Base-by-base conservation (phyloP, 441 rosid genomes). In the Populus hybrid region DNA sequence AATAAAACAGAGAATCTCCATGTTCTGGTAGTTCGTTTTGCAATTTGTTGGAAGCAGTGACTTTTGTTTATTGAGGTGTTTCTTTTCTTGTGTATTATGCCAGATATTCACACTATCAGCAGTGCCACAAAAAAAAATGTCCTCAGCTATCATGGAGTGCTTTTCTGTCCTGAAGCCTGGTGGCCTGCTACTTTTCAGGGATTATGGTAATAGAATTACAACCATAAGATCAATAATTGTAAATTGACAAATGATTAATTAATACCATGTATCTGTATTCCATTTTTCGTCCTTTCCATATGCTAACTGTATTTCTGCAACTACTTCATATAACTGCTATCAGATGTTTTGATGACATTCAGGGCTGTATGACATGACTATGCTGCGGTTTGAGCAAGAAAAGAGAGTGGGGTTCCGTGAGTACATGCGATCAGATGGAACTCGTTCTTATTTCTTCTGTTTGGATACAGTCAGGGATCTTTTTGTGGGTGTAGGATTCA, bases 331-430 rank as follows among this genome's bases (percentile, higher is more conserved):
- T 26, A 70, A n/a, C 59, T 36, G 46, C 77, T 78, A 70, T 81
- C 66, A 70, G 69, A 77, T 65, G 77, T 69, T 84, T 34, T 35
- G 28, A 73, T 75, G 73, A 38, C 64, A 81, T 76, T 28, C 86
- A 95, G 98, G 99, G 67, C 93, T 95, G 24, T 95, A 91, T 84
- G 98, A 95, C 81, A 91, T 92, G 98, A 92, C 94, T 8, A 95
- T 95, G 98, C 88, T 95, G 83, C 92, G 95, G 70, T 95, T 92
- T 84, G 85, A 89, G 81, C 83, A 86, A 8, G 90, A 88, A 46
- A 88, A 92, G 85, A 84, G 87, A 80, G 86, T 95, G 76, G 96
- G 95, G 3, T 92, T 92, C 77, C 90, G 92, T 68, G 96, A 93
- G 76, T 95, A 95, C 77, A 74, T 91, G 84, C 87, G 93, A 35